Conservation (phyloP, 2,329 filamentous ascomycete genomes). For the Ascochyta rabiei region DNA sequence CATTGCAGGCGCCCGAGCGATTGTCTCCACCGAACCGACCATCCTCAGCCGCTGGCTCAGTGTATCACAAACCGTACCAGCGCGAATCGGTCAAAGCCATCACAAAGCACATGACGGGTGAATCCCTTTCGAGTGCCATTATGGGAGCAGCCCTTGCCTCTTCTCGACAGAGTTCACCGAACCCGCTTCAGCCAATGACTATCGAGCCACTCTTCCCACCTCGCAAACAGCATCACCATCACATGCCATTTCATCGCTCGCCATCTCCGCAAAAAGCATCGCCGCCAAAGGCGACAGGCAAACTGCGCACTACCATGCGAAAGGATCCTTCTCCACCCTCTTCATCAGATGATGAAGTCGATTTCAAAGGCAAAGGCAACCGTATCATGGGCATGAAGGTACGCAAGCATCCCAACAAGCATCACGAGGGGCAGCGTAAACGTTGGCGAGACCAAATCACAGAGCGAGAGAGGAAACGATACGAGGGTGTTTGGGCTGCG, state of each 20-base stretch:
- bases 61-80: conserved; percentile 50
- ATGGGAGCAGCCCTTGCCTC: conserved; percentile 76
- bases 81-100: conserved; percentile 46
- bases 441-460: conserved; percentile 80
- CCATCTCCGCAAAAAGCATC: conserved; percentile 46
- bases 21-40: conserved; percentile 28
- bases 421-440: conserved; percentile 76
- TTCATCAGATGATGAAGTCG: conserved; percentile 61
- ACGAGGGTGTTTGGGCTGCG: conserved; percentile 84
- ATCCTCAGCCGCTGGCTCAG: conserved; percentile 33
- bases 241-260: conserved; percentile 47
- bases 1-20: conserved; percentile 27
- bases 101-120: conserved; percentile 61
- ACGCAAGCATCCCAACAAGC: conserved; percentile 68
- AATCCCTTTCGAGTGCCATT: conserved; percentile 74
- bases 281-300: conserved; percentile 52
- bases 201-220: conserved; percentile 48
- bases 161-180: conserved; percentile 57
- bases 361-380: conserved; percentile 61
- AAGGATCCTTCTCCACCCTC: conserved; percentile 53
- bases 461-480: conserved; percentile 74
- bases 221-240: conserved; percentile 48
- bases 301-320: conserved; percentile 70
- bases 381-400: conserved; percentile 57
- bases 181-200: conserved; percentile 35